Evolutionary conservation across 257 asterid species (phyloP), one percentile per base, ranked within the genome.

Genomic region (Nicotiana otophora): DNA sequence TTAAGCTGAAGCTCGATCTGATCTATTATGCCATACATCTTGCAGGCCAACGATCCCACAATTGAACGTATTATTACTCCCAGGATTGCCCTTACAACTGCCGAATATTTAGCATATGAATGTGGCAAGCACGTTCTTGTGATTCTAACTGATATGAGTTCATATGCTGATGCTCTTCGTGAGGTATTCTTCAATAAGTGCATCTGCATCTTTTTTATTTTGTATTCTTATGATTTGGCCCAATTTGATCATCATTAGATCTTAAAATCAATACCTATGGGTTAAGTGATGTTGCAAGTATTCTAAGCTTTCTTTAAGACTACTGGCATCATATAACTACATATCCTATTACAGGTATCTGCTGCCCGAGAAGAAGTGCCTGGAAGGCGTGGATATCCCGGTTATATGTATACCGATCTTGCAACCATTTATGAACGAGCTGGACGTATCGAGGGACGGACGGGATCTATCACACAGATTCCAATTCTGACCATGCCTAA

Each of bases 361-460:
- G 99, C 99, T 85, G 99, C 99, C 80, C 92, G 99, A 81, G 99
- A 95, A 85, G 99, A 95, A 89, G 99, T 95, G 74, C 99, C 99
- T 82, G 99, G 99, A 89, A 89, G 99, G 78, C 97, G 97, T 90
- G 97, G 97, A 31, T 92, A 91, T 87, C 97, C 97, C 62, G 97
- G 97, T 78, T 93, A 93, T 80, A 96, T 96, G 99, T 96, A 96
- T 91, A 96, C 99, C 16, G 98, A 96, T 90, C 89, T 96, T 84
- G 99, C 99, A 12, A 96, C 98, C 60, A 96, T 96, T 86, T 96
- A 96, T 83, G 99, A 96, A 74, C 92, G 99, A 80, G 99, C 99
- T 90, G 99, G 99, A 81, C 98, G 99, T 88, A 94, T 96, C 76
- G 99, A 94, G 88, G 99, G 99, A n/a, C 90, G 98, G 80, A 93